Base-by-base conservation (phyloP, 371 early-diverging fungal species). In the Apophysomyces ossiformis region DNA sequence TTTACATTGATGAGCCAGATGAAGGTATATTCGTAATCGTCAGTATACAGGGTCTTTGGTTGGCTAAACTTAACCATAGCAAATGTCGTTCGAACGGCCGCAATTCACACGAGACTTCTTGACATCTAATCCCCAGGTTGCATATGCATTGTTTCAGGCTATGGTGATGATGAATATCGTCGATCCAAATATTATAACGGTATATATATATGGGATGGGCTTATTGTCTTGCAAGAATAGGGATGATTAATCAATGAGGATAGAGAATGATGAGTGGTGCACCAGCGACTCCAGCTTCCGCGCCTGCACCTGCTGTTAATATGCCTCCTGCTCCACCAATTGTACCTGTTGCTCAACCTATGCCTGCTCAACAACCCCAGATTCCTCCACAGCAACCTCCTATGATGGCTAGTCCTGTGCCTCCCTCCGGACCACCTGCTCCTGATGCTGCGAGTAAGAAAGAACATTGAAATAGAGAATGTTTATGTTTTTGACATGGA, bases 141-240 rank as follows among this genome's bases (percentile, higher is more conserved):
- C 93, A 15, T 95, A 94, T 77, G 94, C 94, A 4, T 74, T 96
- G 35, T 93, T 95, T 71, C 95, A 95, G 69, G 89, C 91, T 8
- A 84, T 96, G 81, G 65, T 93, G 7, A 87, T 90, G 74, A 88
- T 93, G 89, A 91, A 92, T 61, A 77, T 95, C 38, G 90, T 96
- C 16, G 95, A 95, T 72, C 87, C 87, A n/a, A 79, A 78, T 37
- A 81, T 89, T 36, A 76, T 93, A 60, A 91, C 92, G 83, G 92
- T 90, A 81, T 59, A 64, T 69, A 18, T 21, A 35, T n/a, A 5
- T 7, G 37, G 32, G 4, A 36, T 58, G 7, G 32, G 13, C 37
- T 58, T 57, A n/a, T 18, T 26, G 32, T 26, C 3, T 26, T 26
- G 32, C 11, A 32, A 16, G 32, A 56, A 32, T 9, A 56, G 21